These are phyloP conservation scores for Hypoxylon sp. DNA, from an alignment of 2,329 filamentous ascomycete genomes.

Conservation along the genomic window DNA sequence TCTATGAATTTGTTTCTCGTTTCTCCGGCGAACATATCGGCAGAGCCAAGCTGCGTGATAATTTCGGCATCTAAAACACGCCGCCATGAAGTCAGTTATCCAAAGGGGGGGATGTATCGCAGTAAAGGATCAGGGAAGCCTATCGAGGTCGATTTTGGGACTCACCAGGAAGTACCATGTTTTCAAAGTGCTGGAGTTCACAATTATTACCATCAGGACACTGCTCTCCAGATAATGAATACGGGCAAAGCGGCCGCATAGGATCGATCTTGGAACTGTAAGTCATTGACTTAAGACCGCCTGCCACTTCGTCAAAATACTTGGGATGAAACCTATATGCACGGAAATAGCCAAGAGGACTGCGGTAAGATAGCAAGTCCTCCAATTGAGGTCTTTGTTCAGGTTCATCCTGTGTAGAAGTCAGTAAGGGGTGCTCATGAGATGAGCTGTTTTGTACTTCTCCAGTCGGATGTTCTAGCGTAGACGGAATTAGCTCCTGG, in stretches of 20 bases:
- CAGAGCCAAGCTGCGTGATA: slow-evolving; percentile 77
- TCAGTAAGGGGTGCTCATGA: slow-evolving; percentile 51
- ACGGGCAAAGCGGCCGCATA: slow-evolving; percentile 79
- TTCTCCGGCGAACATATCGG: slow-evolving; percentile 72
- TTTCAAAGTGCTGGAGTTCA: slow-evolving; percentile 81
- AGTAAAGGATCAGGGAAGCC: slow-evolving; percentile 48
- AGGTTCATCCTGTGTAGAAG: slow-evolving; percentile 47
- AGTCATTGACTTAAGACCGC: slow-evolving; percentile 88
- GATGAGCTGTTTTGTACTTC: slow-evolving; percentile 53
- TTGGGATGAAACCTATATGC: slow-evolving; percentile 90
- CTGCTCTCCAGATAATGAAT: slow-evolving; percentile 75
- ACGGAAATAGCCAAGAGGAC: slow-evolving; percentile 84
- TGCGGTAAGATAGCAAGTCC: slow-evolving; percentile 77
- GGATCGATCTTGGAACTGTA: slow-evolving; percentile 93
- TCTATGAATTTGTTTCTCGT: slow-evolving; percentile 72
- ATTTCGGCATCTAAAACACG: slow-evolving; percentile 76
- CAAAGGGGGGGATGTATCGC: slow-evolving; percentile 55
- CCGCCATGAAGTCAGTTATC: slow-evolving; percentile 62
- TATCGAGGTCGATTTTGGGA: slow-evolving; percentile 53
- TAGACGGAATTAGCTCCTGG: slow-evolving; percentile 20
- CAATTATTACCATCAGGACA: slow-evolving; percentile 81
- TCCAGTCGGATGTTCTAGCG: slow-evolving; percentile 40
- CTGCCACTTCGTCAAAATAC: slow-evolving; percentile 76
- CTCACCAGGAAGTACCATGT: slow-evolving; percentile 81
- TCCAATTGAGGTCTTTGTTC: slow-evolving; percentile 34